Conservation (phyloP, 2,329 filamentous ascomycete species). For the Lasiodiplodia sp. region DNA sequence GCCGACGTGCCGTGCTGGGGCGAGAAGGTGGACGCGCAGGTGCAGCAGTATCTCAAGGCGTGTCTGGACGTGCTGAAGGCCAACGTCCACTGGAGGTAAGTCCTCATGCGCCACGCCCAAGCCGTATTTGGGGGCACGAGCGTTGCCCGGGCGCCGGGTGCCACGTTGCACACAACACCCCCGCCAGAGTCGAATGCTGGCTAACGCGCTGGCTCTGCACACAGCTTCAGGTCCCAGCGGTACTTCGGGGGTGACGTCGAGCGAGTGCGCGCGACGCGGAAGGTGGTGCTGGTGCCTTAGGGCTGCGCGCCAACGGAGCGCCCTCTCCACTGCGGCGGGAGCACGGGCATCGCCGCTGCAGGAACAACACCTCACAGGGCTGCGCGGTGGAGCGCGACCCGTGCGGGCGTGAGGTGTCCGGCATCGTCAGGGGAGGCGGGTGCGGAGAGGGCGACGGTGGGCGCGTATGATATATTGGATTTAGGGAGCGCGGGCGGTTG, state of each 20-base stretch:
- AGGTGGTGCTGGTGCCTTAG: constrained; percentile 24
- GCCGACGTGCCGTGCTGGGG: constrained; percentile 28
- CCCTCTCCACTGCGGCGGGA: constrained; percentile 10
- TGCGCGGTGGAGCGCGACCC: constrained; percentile 15
- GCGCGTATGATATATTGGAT: constrained; percentile 25
- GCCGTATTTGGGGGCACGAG: constrained; percentile 24
- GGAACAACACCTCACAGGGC: constrained; percentile 19
- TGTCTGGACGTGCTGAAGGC: constrained; percentile 29
- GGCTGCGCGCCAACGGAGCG: background rate
- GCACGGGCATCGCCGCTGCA: constrained; percentile 19
- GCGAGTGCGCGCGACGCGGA: constrained; percentile 28
- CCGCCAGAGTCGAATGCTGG: background rate
- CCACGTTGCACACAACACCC: constrained; percentile 22
- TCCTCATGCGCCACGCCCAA: constrained; percentile 18
- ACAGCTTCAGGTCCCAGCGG: constrained; percentile 29
- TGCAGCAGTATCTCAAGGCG: constrained; percentile 29
- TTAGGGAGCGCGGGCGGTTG: constrained; percentile 11
- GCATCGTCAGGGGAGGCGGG: constrained; percentile 17
- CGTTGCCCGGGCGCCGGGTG: constrained; percentile 29
- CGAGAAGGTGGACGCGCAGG: constrained; percentile 28
- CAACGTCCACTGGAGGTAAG: constrained; percentile 30
- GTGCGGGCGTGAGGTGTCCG: constrained; percentile 17
- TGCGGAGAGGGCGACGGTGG: constrained; percentile 13
- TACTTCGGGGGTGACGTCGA: constrained; percentile 29
- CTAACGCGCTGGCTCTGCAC: constrained; percentile 4